Evolutionary conservation across 2,329 filamentous ascomycete species (phyloP), one percentile per base, ranked within the genome.

Genomic region (Calonectria montana): DNA sequence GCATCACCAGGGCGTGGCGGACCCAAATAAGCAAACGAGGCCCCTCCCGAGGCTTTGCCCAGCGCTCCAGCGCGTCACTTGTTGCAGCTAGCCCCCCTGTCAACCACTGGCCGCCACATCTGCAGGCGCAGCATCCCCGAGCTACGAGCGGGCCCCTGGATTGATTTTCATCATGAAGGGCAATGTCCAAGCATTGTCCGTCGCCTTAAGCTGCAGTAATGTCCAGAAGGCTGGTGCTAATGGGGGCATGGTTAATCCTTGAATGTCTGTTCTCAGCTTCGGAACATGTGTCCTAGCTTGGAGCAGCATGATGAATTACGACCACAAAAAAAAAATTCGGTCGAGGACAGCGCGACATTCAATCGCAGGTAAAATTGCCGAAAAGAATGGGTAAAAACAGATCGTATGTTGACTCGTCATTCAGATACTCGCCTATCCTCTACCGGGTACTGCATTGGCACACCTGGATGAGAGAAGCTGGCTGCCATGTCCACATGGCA

Each of bases 21-120:
- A 55, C 74, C 76, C 50, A 50, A 73, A 79, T 67, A 68, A 78
- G 75, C 65, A 35, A 37, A 57, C 63, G 16, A 63, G 27, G 8
- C 50, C 35, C 35, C n/a, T 31, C 10, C 37, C 21, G 55, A 47
- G 39, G 27, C 43, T 39, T 39, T 63, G 39, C n/a, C 37, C 43
- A 29, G 68, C 68, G 45, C 27, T 53, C 62, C 61, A 45, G 39
- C 39, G 50, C 62, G 31, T 57, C 45, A 47, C 15, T 35, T 21
- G 27, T 55, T 43, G 61, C 62, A 61, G 41, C 35, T n/a, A 21
- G 55, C 62, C 39, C 62, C 39, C 62, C 50, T 50, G 50, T 45
- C n/a, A 23, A 48, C n/a, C 61, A 50, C 62, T 43, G 55, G 59
- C 45, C 29, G 48, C 43, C 21, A 47, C 67, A 50, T 61, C 29